These are phyloP conservation scores for Clonostachys sp. DNA, from an alignment of 2,329 filamentous ascomycete genomes.

Conservation along the genomic window DNA sequence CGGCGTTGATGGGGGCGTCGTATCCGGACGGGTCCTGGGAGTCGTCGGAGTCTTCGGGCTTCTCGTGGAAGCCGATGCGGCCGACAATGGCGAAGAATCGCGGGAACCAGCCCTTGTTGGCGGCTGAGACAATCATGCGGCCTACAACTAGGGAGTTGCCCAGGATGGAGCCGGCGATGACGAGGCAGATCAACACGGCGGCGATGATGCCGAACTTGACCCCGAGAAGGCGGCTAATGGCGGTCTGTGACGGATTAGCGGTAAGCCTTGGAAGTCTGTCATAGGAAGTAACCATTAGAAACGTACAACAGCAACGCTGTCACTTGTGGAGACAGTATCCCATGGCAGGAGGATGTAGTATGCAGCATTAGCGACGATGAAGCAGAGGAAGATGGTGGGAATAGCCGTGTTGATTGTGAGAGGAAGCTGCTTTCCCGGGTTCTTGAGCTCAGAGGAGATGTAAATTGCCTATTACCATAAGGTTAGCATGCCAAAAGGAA, in stretches of 20 bases:
- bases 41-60: constrained; percentile 3
- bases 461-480: constrained; percentile 41
- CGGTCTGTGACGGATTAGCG: constrained; percentile 32
- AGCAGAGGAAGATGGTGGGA: constrained; percentile 53
- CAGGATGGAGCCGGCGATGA: constrained; percentile 57
- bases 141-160: constrained; percentile 60
- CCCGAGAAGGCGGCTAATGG: constrained; percentile 49
- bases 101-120: constrained; percentile 47
- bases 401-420: constrained; percentile 58
- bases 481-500: not conserved
- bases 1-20: constrained; percentile 50
- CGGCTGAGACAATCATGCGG: constrained; percentile 56
- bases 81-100: constrained; percentile 37
- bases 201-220: constrained; percentile 45
- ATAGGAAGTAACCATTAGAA: not conserved
- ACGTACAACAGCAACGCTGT: constrained; percentile 59
- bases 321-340: constrained; percentile 50
- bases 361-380: constrained; percentile 54
- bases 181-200: constrained; percentile 52
- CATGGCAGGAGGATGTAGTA: constrained; percentile 61
- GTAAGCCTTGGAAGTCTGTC: not conserved
- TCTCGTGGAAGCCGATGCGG: constrained; percentile 23
- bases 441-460: constrained; percentile 45
- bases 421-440: constrained; percentile 49
- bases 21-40: constrained; percentile 16